Evolutionary conservation across 345 rosid genomes (phyloP).

Genomic region (Moricandia moricandioides): DNA sequence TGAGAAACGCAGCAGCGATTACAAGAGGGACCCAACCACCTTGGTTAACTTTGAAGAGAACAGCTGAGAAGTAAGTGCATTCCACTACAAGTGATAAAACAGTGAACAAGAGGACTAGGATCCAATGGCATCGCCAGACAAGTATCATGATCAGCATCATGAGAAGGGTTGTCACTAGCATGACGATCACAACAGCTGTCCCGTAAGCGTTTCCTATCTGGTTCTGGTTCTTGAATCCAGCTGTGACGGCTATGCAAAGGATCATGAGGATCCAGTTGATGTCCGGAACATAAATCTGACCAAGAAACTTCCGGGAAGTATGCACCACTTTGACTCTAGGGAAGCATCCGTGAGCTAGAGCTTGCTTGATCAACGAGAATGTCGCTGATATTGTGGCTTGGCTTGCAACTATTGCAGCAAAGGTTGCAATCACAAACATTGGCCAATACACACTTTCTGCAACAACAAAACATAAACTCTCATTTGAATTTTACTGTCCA

Average conservation of each 20-base stretch:
- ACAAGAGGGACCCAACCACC: neutral
- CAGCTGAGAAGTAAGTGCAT: neutral
- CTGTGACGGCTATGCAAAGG: neutral
- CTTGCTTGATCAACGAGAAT: neutral
- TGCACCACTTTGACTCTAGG: neutral
- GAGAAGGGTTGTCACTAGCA: neutral
- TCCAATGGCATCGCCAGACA: neutral
- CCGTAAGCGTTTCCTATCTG: neutral
- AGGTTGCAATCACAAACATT: neutral
- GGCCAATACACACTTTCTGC: neutral
- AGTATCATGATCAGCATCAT: neutral
- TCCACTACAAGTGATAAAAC: neutral
- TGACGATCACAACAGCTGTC: neutral
- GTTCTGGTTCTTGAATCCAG: neutral
- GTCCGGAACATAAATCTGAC: neutral
- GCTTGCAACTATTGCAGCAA: neutral
- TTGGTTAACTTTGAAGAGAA: neutral
- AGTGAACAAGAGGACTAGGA: neutral
- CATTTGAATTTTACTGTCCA: too few relatives aligned
- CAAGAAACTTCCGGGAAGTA: neutral
- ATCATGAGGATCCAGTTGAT: neutral
- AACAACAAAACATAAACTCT: too few relatives aligned
- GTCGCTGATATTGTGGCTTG: neutral
- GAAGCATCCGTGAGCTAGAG: neutral
- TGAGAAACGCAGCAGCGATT: neutral